Evolutionary conservation across 2,329 filamentous ascomycete species (phyloP), one percentile per base, ranked within the genome.

Genomic region (Metarhizium sp.): DNA sequence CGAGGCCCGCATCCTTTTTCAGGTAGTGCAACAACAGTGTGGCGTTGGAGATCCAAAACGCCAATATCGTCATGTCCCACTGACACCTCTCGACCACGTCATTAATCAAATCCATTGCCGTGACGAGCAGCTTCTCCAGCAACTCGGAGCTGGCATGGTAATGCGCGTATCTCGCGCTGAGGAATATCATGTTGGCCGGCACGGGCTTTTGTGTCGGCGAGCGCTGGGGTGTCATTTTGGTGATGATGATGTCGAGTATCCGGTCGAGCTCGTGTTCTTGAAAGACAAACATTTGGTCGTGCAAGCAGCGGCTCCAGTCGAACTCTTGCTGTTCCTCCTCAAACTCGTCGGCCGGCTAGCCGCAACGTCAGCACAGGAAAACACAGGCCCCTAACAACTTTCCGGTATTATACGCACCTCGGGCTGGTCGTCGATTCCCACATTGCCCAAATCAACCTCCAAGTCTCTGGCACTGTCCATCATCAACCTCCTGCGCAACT

Each of bases 251-350:
- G 67, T 96, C 88, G 61, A 99, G 80, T 64, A 99, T 96, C 57
- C 87, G 85, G 57, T 92, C 88, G 52, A 99, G 80, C 67, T 99
- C 92, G 67, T 84, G 87, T 62, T 97, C 92, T 69, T 99, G 94
- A 69, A 99, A 99, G 42, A 99, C 94, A 68, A 99, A 99, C 94
- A 99, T 99, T 69, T 99, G 94, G 68, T 99, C 94, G 67, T 96
- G 90, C 51, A 96, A 77, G 70, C 94, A 99, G 63, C 88, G 81
- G 60, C 88, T 88, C 94, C 94, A 99, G 58, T 96, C 87, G 65
- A 99, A 99, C 60, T 97, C 94, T 65, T 95, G 92, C 55, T 86
- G 84, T 56, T 96, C 92, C 64, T 95, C 90, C 62, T 90, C 88
- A 20, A 91, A 80, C 54, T 96, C 92, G 57, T 92, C 90, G 16